Percentiles rank a stretch among this genome's conserved stretches.
phyloP scores from a whole-genome alignment of 2,329 filamentous ascomycete genomes.

The Curvularia hawaiiensis region DNA sequence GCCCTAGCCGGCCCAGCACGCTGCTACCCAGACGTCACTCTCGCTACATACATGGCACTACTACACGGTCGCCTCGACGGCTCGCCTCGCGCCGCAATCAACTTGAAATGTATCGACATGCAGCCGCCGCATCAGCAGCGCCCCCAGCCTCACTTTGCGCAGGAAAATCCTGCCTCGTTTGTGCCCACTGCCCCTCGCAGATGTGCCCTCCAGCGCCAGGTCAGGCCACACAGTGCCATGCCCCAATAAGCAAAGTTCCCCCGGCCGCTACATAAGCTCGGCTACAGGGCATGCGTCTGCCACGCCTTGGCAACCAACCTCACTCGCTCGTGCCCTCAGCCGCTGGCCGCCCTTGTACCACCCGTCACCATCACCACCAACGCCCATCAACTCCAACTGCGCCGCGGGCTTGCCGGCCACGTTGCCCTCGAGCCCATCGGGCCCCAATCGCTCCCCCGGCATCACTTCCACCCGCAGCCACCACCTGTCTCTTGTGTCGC shows the following conservation, averaged over 20 bases:
- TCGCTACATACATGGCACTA: neutral
- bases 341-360: slow-evolving; percentile 33
- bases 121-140: no score
- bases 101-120: neutral
- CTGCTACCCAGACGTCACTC: slow-evolving; percentile 10
- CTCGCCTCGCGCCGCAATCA: neutral
- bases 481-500: slow-evolving; percentile 29
- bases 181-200: neutral
- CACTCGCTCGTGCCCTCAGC: slow-evolving; percentile 26
- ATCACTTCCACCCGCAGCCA: slow-evolving; percentile 32
- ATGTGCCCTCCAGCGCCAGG: slow-evolving; percentile 6
- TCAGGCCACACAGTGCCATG: slow-evolving; percentile 17
- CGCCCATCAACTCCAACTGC: slow-evolving; percentile 21
- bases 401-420: slow-evolving; percentile 32
- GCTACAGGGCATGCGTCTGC: slow-evolving; percentile 25
- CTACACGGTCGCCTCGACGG: neutral
- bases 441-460: slow-evolving; percentile 22
- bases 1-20: neutral
- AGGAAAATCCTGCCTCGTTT: slow-evolving; percentile 7
- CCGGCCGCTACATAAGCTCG: slow-evolving; percentile 19
- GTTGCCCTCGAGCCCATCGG: slow-evolving; percentile 31
- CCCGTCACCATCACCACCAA: slow-evolving; percentile 27
- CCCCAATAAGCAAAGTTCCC: slow-evolving; percentile 24
- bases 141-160: neutral
- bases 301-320: slow-evolving; percentile 26